These are phyloP conservation scores for Suhomyces emberorum DNA, from an alignment of 805 yeast genomes.

Conservation along the genomic window DNA sequence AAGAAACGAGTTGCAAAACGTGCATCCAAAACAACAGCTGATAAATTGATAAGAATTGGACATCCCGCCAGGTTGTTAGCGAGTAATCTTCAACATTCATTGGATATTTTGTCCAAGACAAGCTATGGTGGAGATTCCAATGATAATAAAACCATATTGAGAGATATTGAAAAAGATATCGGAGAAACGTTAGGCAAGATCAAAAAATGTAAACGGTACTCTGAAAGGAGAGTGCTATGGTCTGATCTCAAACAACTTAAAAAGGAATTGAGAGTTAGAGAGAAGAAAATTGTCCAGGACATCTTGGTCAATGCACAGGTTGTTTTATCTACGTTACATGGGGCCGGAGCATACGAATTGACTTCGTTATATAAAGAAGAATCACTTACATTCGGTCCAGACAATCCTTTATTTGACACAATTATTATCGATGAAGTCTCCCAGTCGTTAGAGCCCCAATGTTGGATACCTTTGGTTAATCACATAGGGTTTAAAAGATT, in stretches of 20 bases:
- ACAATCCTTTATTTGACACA: slow-evolving; percentile 59
- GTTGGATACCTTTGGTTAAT: slow-evolving; percentile 87
- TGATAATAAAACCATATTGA: slow-evolving; percentile 44
- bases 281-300: slow-evolving; percentile 57
- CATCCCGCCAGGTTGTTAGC: slow-evolving; percentile 86
- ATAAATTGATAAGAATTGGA: slow-evolving; percentile 73
- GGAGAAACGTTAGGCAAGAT: slow-evolving; percentile 52
- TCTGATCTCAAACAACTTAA: slow-evolving; percentile 63
- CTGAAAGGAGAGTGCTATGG: slow-evolving; percentile 67
- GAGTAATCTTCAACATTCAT: slow-evolving; percentile 61
- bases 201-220: slow-evolving; percentile 59
- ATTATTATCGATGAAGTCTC: slow-evolving; percentile 94
- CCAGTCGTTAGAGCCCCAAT: slow-evolving; percentile 90
- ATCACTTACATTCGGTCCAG: slow-evolving; percentile 12
- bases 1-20: slow-evolving; percentile 30
- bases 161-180: slow-evolving; percentile 71
- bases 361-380: slow-evolving; percentile 46
- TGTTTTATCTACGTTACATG: slow-evolving; percentile 82
- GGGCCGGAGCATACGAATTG: slow-evolving; percentile 73
- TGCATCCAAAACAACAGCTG: slow-evolving; percentile 31
- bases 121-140: slow-evolving; percentile 46
- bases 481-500: slow-evolving; percentile 57
- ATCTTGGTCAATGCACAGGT: slow-evolving; percentile 61
- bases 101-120: slow-evolving; percentile 65
- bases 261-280: slow-evolving; percentile 67